Evolutionary conservation across 202 grass and related monocot species (phyloP).

Genomic region (Dendrocalamus latiflorus): DNA sequence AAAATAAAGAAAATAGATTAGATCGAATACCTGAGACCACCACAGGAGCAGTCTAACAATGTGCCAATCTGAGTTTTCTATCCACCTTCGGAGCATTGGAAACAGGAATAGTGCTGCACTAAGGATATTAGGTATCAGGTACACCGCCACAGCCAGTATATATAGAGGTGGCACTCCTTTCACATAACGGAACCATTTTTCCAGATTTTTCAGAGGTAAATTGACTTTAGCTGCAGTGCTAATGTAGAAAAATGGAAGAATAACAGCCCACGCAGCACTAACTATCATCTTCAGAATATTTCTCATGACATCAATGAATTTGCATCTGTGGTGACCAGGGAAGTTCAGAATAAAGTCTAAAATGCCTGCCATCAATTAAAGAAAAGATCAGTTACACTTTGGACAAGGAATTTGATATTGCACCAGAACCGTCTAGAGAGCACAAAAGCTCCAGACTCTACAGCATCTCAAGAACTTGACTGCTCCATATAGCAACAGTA

Average conservation of each 20-base stretch:
- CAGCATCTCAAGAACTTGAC: conserved; percentile 14
- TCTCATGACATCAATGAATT: conserved; percentile 68
- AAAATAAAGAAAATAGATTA: neutral
- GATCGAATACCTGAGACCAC: conserved; percentile 87
- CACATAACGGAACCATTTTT: conserved; percentile 48
- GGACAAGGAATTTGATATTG: conserved; percentile 1
- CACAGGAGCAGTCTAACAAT: conserved; percentile 72
- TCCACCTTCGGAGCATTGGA: conserved; percentile 85
- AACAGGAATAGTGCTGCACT: conserved; percentile 65
- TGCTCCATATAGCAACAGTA: neutral
- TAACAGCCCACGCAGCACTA: conserved; percentile 66
- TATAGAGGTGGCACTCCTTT: conserved; percentile 84
- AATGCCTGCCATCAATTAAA: conserved; percentile 56
- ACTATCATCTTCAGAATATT: conserved; percentile 76
- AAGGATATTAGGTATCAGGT: conserved; percentile 78
- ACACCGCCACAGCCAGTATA: conserved; percentile 74
- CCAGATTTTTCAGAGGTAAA: conserved; percentile 41
- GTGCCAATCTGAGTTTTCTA: conserved; percentile 84
- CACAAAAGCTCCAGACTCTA: conserved; percentile 11
- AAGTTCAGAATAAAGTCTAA: conserved; percentile 92
- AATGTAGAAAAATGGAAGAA: conserved; percentile 84
- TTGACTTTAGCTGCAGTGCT: conserved; percentile 56
- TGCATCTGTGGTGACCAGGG: conserved; percentile 77
- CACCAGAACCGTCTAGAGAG: neutral
- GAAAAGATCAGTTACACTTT: conserved; percentile 24